These are phyloP conservation scores for Apodospora peruviana DNA, from an alignment of 495 filamentous ascomycete genomes.

Conservation along the genomic window DNA sequence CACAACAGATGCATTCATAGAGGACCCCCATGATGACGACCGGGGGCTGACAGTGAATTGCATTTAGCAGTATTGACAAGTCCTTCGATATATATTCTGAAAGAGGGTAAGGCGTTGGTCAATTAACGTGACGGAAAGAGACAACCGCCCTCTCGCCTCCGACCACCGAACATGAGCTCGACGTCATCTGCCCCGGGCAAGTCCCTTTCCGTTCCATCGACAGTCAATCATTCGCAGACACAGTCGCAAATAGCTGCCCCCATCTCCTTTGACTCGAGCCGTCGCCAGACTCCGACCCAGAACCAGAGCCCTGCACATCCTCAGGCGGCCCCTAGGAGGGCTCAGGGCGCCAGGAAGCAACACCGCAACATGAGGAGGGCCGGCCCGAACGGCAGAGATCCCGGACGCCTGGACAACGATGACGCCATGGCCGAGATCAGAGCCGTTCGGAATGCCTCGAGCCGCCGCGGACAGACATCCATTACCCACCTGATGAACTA, in stretches of 20 bases:
- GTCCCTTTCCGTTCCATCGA: slow-evolving; percentile 31
- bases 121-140: no score
- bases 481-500: slow-evolving; percentile 97
- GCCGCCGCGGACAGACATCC: slow-evolving; percentile 87
- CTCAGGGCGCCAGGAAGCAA: slow-evolving; percentile 67
- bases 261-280: slow-evolving; percentile 50
- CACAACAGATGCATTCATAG: no score
- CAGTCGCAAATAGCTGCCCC: slow-evolving; percentile 21
- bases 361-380: slow-evolving; percentile 56
- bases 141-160: neutral
- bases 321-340: slow-evolving; percentile 58
- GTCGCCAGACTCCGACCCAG: slow-evolving; percentile 55
- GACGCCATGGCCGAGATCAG: slow-evolving; percentile 79
- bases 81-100: no score
- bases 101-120: no score
- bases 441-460: slow-evolving; percentile 76
- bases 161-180: slow-evolving; percentile 36
- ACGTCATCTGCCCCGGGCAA: slow-evolving; percentile 37
- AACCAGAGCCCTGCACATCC: slow-evolving; percentile 50
- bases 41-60: no score
- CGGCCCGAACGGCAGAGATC: slow-evolving; percentile 11
- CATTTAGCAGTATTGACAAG: no score
- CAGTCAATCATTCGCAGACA: slow-evolving; percentile 17
- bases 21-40: no score
- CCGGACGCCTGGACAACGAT: slow-evolving; percentile 48